These are phyloP conservation scores for Corymbia calophylla DNA, from an alignment of 441 rosid species.

Conservation along the genomic window DNA sequence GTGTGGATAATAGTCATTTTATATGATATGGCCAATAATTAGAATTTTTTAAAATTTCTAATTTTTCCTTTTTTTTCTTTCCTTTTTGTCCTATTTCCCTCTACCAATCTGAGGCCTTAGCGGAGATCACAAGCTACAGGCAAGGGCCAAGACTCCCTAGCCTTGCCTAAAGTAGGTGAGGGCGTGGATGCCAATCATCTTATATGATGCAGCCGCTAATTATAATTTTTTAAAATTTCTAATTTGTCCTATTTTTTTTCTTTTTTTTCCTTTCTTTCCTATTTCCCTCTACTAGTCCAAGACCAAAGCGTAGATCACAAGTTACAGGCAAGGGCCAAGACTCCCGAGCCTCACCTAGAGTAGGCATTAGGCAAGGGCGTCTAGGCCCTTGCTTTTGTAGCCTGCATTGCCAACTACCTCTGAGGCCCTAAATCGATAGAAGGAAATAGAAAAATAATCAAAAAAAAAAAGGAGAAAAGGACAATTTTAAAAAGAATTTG, in stretches of 20 bases:
- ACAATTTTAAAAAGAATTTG: no score
- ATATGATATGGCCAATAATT: fast-evolving
- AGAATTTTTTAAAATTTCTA: no score
- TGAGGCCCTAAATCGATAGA: fast-evolving
- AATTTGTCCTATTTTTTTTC: no score
- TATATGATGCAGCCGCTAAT: fast-evolving
- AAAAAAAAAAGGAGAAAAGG: not conserved
- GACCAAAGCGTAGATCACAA: not conserved
- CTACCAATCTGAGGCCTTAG: fast-evolving
- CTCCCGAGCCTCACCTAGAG: not conserved
- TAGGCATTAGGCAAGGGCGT: not conserved
- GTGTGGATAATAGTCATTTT: fast-evolving
- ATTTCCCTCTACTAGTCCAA: not conserved
- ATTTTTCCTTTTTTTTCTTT: fast-evolving
- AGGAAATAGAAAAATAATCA: not conserved
- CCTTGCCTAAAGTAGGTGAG: not conserved
- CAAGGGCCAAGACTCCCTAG: not conserved
- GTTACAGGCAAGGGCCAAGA: not conserved
- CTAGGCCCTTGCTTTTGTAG: not conserved
- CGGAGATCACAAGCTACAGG: not conserved
- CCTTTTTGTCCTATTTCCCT: not conserved
- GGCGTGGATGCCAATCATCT: fast-evolving
- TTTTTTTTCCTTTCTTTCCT: fast-evolving
- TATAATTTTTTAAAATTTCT: no score
- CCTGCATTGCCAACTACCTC: not conserved